Percentiles rank a stretch among this genome's conserved stretches.
phyloP scores from a whole-genome alignment of 257 asterid genomes.

The Solanum pinnatisectum region DNA sequence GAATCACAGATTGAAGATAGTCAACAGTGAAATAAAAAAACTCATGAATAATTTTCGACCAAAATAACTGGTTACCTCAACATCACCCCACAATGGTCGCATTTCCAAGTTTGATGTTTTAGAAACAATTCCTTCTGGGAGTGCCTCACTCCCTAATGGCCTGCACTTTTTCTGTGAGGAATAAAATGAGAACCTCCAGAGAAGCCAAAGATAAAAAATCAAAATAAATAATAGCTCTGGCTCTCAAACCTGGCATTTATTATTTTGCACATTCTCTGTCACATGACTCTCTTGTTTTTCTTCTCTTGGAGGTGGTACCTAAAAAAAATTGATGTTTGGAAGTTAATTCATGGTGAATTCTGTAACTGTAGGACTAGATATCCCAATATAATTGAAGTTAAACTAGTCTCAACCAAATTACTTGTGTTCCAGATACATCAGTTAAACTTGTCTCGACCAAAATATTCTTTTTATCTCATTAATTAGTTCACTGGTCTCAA shows the following conservation, averaged over 20 bases:
- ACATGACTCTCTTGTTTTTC: slow-evolving; percentile 1
- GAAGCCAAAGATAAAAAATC: neutral
- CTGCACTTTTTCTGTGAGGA: slow-evolving; percentile 49
- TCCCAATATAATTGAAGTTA: neutral
- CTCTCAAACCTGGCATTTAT: slow-evolving; percentile 52
- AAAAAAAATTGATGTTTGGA: neutral
- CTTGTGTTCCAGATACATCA: neutral
- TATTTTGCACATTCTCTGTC: slow-evolving; percentile 3
- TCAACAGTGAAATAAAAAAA: neutral
- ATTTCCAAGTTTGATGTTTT: slow-evolving; percentile 58
- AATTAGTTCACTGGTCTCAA: neutral
- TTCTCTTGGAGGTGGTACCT: slow-evolving; percentile 13
- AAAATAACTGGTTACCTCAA: slow-evolving; percentile 1
- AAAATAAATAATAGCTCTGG: neutral
- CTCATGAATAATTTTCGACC: neutral
- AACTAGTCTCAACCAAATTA: neutral
- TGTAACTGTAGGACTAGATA: neutral
- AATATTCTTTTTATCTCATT: neutral
- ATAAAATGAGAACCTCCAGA: neutral
- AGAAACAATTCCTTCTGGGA: slow-evolving; percentile 72
- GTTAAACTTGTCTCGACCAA: neutral
- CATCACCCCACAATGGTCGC: slow-evolving; percentile 55
- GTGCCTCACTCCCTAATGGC: slow-evolving; percentile 53
- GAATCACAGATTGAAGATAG: neutral
- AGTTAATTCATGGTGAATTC: neutral